Evolutionary conservation across 768 basidiomycete species (phyloP).

Genomic region (Mycena olivaceomarginata): DNA sequence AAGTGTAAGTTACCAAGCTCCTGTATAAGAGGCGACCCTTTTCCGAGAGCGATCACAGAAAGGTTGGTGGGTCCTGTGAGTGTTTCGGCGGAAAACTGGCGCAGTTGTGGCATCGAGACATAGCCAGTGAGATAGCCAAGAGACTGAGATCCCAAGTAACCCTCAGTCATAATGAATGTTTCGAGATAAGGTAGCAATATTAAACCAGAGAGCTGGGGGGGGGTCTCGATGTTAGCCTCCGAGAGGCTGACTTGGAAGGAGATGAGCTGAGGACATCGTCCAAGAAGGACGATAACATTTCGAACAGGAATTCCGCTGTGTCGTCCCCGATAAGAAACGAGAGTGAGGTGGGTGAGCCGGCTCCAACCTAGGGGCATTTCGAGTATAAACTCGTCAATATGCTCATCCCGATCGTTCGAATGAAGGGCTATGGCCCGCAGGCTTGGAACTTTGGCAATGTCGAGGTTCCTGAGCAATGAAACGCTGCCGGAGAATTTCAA

Average conservation of each 20-base stretch:
- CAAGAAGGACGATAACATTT: not conserved
- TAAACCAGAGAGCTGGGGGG: not conserved
- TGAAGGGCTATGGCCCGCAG: not conserved
- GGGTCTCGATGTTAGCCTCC: not conserved
- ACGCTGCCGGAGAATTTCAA: not conserved
- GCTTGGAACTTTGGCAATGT: not conserved
- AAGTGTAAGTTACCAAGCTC: too few relatives aligned
- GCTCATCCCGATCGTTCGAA: not conserved
- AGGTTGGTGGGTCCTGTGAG: not conserved
- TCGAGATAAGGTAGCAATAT: not conserved
- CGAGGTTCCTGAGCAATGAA: not conserved
- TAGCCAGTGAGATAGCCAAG: not conserved
- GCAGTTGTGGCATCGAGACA: not conserved
- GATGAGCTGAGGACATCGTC: not conserved
- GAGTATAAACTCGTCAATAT: not conserved
- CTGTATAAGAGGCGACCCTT: not conserved
- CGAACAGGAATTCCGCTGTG: not conserved
- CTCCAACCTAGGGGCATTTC: not conserved
- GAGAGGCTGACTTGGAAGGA: not conserved
- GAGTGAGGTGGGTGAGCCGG: not conserved
- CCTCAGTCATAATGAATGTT: not conserved
- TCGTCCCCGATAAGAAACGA: not conserved
- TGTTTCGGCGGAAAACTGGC: not conserved
- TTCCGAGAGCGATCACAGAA: not conserved
- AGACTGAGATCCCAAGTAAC: not conserved